A percentile compares a stretch with the other conserved stretches of the same genome.
Evolutionary conservation across 768 basidiomycete species (phyloP).

Genomic region (Pleurotus djamor): DNA sequence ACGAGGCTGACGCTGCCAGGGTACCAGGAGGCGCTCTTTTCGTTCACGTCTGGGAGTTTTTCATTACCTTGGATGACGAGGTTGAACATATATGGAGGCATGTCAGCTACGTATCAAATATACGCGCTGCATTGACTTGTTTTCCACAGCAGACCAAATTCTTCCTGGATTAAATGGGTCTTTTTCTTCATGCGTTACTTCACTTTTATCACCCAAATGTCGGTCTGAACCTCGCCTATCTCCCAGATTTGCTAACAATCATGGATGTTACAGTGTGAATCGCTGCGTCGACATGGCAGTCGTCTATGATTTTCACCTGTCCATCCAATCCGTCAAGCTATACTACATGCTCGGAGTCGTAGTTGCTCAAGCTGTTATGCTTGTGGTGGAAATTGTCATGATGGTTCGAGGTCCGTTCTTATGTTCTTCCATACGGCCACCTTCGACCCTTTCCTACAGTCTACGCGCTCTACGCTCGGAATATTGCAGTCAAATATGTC

Average conservation of each 20-base stretch:
- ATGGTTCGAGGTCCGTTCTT: slow-evolving; percentile 23
- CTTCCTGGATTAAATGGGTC: slow-evolving; percentile 29
- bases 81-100: slow-evolving; percentile 9
- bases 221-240: slow-evolving; percentile 1
- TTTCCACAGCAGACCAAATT: slow-evolving; percentile 19
- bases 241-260: slow-evolving; percentile 3
- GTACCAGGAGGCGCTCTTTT: background rate
- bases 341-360: slow-evolving; percentile 22
- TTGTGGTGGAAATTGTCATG: slow-evolving; percentile 24
- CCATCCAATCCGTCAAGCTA: slow-evolving; percentile 3
- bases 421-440: background rate
- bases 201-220: slow-evolving; percentile 21
- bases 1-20: background rate
- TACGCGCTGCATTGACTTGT: background rate
- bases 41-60: slow-evolving; percentile 5
- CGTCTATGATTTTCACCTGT: slow-evolving; percentile 2
- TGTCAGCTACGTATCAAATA: background rate
- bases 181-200: slow-evolving; percentile 28
- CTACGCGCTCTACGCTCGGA: slow-evolving; percentile 26
- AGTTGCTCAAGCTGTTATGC: slow-evolving; percentile 17
- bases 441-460: slow-evolving; percentile 14
- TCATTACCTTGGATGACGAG: slow-evolving; percentile 8
- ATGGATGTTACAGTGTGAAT: slow-evolving; percentile 6
- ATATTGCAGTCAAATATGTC: slow-evolving; percentile 14
- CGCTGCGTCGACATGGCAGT: slow-evolving; percentile 16